Conservation (phyloP, 2,329 filamentous ascomycete genomes). For the Pyricularia sp. region DNA sequence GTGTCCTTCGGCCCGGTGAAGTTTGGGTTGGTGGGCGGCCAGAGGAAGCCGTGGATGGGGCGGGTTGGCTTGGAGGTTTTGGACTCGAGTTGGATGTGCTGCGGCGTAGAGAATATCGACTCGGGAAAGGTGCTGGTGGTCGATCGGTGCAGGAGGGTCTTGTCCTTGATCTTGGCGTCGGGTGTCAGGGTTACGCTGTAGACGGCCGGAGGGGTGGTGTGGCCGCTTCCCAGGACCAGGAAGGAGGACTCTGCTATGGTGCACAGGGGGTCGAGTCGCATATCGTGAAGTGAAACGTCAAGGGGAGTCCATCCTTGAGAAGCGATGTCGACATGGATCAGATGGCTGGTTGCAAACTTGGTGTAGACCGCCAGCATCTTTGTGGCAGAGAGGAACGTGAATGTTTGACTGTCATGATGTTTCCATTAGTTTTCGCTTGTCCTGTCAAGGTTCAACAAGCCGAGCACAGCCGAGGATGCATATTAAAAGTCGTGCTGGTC, state of each 20-base stretch:
- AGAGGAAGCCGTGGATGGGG: slow-evolving; percentile 31
- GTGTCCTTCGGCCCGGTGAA: slow-evolving; percentile 23
- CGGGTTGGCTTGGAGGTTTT: slow-evolving; percentile 14
- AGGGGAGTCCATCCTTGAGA: slow-evolving; percentile 18
- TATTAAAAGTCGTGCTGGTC: background rate
- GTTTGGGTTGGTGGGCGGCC: slow-evolving; percentile 32
- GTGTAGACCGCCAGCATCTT: slow-evolving; percentile 21
- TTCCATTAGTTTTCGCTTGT: background rate
- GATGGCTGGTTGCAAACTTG: slow-evolving; percentile 18
- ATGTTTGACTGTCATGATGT: slow-evolving; percentile 20
- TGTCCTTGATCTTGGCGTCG: background rate
- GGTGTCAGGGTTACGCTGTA: slow-evolving; percentile 21
- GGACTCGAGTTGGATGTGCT: slow-evolving; percentile 11
- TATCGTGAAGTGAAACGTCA: slow-evolving; percentile 18
- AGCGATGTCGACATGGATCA: slow-evolving; percentile 25
- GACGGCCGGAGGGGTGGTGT: slow-evolving; percentile 17
- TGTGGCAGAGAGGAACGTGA: slow-evolving; percentile 21
- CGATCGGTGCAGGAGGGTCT: slow-evolving; percentile 19
- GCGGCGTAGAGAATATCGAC: slow-evolving; percentile 23
- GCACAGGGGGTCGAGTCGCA: slow-evolving; percentile 21
- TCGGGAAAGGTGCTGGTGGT: slow-evolving; percentile 18
- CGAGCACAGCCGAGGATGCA: background rate
- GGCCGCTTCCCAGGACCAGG: slow-evolving; percentile 23
- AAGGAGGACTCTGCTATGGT: slow-evolving; percentile 21
- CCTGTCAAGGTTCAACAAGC: too few species aligned